A percentile compares a stretch with the other conserved stretches of the same genome.
These are phyloP conservation scores for Torrubiella hemipterigena DNA, from an alignment of 2,329 filamentous ascomycete genomes.

Conservation along the genomic window DNA sequence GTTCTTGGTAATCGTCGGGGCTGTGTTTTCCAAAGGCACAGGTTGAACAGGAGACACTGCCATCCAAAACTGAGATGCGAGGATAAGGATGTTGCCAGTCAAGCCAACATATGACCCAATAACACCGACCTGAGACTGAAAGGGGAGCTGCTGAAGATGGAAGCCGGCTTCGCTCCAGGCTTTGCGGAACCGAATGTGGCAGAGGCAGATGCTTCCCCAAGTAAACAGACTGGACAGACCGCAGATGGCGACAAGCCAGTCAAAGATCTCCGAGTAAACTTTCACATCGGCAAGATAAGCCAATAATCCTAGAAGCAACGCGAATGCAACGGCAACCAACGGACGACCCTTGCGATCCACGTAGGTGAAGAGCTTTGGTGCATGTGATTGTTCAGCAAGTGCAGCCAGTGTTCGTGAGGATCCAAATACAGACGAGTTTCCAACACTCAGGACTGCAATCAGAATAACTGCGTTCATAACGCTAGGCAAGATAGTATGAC, in stretches of 20 bases:
- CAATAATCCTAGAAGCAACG: constrained; percentile 24
- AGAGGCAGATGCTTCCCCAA: constrained; percentile 41
- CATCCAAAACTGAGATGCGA: constrained; percentile 68
- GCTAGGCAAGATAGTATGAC: constrained; percentile 40
- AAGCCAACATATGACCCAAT: constrained; percentile 65
- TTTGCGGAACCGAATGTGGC: constrained; percentile 23
- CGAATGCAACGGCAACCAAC: constrained; percentile 24
- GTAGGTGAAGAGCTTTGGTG: constrained; percentile 28
- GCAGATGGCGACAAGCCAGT: constrained; percentile 44
- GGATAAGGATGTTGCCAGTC: constrained; percentile 54
- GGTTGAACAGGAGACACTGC: constrained; percentile 24
- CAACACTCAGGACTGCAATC: constrained; percentile 46
- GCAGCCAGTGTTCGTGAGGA: constrained; percentile 45
- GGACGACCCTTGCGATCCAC: constrained; percentile 32
- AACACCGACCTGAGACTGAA: constrained; percentile 59
- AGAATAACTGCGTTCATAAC: constrained; percentile 54
- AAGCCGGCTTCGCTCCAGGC: constrained; percentile 30
- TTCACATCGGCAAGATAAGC: constrained; percentile 14
- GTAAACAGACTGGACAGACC: constrained; percentile 51
- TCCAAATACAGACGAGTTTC: constrained; percentile 45
- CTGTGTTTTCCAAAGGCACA: constrained; percentile 10
- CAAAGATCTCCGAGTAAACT: constrained; percentile 23
- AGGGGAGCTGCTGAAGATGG: constrained; percentile 60
- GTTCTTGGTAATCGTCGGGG: constrained; percentile 31
- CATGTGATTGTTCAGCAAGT: constrained; percentile 31